Evolutionary conservation across 1,139 yeast genomes (phyloP).

Genomic region (Ashbya aceris): DNA sequence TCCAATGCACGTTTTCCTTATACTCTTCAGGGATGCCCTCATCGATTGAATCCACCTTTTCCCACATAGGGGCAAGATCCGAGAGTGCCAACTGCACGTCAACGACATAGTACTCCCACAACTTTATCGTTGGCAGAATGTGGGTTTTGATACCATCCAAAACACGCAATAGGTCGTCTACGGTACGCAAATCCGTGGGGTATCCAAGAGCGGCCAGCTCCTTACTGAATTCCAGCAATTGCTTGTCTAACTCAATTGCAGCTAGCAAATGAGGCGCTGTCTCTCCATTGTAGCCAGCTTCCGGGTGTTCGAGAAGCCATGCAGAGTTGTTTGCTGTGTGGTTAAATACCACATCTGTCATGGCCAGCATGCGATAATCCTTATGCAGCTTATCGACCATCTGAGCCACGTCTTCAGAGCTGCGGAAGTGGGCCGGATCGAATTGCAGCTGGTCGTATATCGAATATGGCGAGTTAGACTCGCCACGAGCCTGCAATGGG

Average conservation of each 20-base stretch:
- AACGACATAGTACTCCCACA: conserved; percentile 86
- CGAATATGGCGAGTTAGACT: conserved; percentile 85
- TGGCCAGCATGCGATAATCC: conserved; percentile 54
- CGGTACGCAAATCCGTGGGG: conserved; percentile 44
- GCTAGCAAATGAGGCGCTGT: conserved; percentile 85
- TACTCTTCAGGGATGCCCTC: conserved; percentile 35
- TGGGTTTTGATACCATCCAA: conserved; percentile 59
- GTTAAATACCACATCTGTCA: conserved; percentile 90
- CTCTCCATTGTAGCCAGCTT: conserved; percentile 73
- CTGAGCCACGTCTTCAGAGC: conserved; percentile 37
- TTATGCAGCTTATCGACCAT: conserved; percentile 43
- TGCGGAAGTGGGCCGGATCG: conserved; percentile 56
- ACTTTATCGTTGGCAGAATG: conserved; percentile 54
- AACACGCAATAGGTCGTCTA: conserved; percentile 47
- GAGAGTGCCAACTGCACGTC: conserved; percentile 37
- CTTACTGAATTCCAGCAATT: conserved; percentile 54
- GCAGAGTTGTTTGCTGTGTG: conserved; percentile 87
- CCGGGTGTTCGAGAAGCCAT: conserved; percentile 84
- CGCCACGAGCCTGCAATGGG: conserved; percentile 83
- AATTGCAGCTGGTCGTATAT: conserved; percentile 75
- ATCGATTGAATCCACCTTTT: conserved; percentile 12
- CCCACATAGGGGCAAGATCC: conserved; percentile 21
- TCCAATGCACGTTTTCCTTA: conserved; percentile 31
- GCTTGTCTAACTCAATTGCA: conserved; percentile 75
- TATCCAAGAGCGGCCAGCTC: conserved; percentile 46